phyloP scores from a whole-genome alignment of 306 rosid species.

The Luffa acutangula region DNA sequence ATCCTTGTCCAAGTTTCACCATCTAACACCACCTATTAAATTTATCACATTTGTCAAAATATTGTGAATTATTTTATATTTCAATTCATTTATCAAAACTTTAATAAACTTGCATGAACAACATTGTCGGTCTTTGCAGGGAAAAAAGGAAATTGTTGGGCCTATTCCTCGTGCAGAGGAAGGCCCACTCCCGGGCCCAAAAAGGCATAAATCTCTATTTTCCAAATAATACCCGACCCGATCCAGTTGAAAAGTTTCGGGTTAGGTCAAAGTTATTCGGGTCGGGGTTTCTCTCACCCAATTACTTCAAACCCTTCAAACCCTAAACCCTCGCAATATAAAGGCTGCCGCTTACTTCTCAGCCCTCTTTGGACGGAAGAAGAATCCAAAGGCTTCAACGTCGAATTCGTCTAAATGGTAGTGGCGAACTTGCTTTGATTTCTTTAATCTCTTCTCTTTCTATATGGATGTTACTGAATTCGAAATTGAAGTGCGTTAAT shows the following conservation, averaged over 20 bases:
- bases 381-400: not conserved
- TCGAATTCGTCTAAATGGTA: slow-evolving; percentile 41
- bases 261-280: not conserved
- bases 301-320: not conserved
- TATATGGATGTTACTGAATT: not conserved
- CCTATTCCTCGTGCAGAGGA: not conserved
- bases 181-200: not conserved
- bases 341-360: not conserved
- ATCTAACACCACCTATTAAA: no score
- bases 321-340: slow-evolving; percentile 10
- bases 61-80: no score
- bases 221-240: not conserved
- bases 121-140: no score
- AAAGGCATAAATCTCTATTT: not conserved
- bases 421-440: not conserved
- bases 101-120: no score
- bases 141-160: not conserved
- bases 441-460: not conserved
- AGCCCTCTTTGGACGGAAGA: not conserved
- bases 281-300: not conserved
- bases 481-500: not conserved
- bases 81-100: no score
- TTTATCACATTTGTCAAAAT: no score
- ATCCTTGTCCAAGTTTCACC: no score
- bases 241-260: not conserved